These are phyloP conservation scores for Yamadazyma tumulicola DNA, from an alignment of 805 yeast genomes.

Conservation along the genomic window DNA sequence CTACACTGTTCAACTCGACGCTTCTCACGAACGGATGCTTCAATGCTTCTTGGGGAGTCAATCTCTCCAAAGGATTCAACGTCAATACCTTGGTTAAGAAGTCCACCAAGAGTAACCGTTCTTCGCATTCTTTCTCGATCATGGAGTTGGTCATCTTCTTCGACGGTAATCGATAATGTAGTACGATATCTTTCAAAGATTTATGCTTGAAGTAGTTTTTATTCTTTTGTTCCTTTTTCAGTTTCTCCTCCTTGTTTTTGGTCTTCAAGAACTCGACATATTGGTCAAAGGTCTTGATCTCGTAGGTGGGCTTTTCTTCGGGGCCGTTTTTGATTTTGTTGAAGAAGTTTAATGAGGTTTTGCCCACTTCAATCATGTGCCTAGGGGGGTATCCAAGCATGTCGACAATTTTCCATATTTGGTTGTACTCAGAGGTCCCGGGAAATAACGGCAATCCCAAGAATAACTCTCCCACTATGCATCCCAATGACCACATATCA, in stretches of 20 bases:
- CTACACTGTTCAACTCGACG: conserved; percentile 1
- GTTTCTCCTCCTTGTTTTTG: conserved; percentile 24
- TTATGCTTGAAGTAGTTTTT: conserved; percentile 74
- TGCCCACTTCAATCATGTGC: conserved; percentile 97
- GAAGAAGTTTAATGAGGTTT: conserved; percentile 70
- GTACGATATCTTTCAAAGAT: conserved; percentile 66
- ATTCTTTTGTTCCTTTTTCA: conserved; percentile 65
- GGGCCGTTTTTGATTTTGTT: conserved; percentile 32
- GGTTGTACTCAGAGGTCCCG: conserved; percentile 91
- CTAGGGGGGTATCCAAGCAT: conserved; percentile 85
- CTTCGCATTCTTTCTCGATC: conserved; percentile 69
- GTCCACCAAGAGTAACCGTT: conserved; percentile 69
- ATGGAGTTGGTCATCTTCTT: conserved; percentile 49
- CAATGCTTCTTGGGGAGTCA: conserved; percentile 95
- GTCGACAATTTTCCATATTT: conserved; percentile 74
- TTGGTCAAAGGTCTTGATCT: conserved; percentile 33
- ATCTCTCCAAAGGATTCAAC: conserved; percentile 87
- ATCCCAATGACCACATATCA: conserved; percentile 97
- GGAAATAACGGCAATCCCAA: conserved; percentile 93
- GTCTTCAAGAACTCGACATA: conserved; percentile 26
- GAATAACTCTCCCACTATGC: conserved; percentile 86
- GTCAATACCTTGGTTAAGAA: conserved; percentile 75
- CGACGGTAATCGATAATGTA: conserved; percentile 68
- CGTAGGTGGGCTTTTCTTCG: conserved; percentile 25
- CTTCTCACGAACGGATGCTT: conserved; percentile 79